A percentile compares a stretch with the other conserved stretches of the same genome.
Evolutionary conservation across 2,329 filamentous ascomycete species (phyloP).

Genomic region (Pseudogymnoascus sp.): DNA sequence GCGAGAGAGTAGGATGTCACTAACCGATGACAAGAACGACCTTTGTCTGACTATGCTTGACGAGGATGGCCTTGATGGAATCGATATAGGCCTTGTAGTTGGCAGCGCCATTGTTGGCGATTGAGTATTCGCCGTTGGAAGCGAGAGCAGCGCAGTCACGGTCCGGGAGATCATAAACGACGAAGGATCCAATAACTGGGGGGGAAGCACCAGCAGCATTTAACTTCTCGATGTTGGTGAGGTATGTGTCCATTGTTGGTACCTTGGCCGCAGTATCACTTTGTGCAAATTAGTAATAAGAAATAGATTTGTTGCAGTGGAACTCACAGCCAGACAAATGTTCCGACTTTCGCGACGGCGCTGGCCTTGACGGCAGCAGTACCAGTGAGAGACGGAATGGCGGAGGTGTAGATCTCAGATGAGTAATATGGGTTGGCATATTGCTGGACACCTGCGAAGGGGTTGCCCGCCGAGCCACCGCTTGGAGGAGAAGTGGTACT

Average conservation of each 20-base stretch:
- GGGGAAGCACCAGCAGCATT: conserved; percentile 41
- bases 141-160: conserved; percentile 56
- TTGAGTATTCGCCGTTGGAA: conserved; percentile 53
- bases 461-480: conserved; percentile 40
- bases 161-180: conserved; percentile 56
- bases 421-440: conserved; percentile 47
- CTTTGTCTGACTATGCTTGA: conserved; percentile 44
- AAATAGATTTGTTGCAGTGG: not conserved
- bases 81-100: conserved; percentile 48
- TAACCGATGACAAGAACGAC: conserved; percentile 41
- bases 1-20: conserved; percentile 8
- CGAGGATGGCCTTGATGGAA: conserved; percentile 43
- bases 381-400: conserved; percentile 54
- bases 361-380: conserved; percentile 42
- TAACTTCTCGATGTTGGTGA: conserved; percentile 38
- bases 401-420: conserved; percentile 43
- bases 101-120: conserved; percentile 40
- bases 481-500: conserved; percentile 26
- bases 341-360: conserved; percentile 42
- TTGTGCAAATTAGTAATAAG: conserved; percentile 12
- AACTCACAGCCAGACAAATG: conserved; percentile 45
- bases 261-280: conserved; percentile 42
- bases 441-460: conserved; percentile 40
- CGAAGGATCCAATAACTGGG: conserved; percentile 42
- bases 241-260: conserved; percentile 38